phyloP scores from a whole-genome alignment of 192 early-diverging fungal species.

The Podila horticola region DNA sequence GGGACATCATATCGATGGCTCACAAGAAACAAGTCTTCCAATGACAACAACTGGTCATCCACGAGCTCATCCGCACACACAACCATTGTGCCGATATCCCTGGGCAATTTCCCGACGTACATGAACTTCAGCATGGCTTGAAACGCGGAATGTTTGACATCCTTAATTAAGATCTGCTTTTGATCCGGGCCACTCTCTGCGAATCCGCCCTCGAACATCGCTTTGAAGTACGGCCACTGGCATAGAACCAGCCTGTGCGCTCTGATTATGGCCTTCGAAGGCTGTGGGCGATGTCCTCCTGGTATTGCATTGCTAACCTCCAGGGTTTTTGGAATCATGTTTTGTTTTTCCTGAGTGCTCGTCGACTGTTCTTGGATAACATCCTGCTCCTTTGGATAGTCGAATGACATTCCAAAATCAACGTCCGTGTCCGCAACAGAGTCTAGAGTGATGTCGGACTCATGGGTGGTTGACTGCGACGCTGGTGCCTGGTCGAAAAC shows the following conservation, averaged over 20 bases:
- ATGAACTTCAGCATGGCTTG: background rate
- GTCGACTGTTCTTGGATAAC: too few relatives aligned
- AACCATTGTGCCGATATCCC: background rate
- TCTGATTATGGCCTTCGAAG: too few relatives aligned
- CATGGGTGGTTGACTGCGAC: too few relatives aligned
- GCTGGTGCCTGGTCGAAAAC: too few relatives aligned
- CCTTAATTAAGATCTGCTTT: background rate
- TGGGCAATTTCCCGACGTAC: background rate
- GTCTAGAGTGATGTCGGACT: too few relatives aligned
- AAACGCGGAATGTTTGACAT: background rate
- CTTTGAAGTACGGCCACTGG: background rate
- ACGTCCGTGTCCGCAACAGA: too few relatives aligned
- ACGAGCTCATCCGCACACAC: background rate
- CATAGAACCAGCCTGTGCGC: background rate
- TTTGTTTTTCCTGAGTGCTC: too few relatives aligned
- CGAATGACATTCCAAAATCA: too few relatives aligned
- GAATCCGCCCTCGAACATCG: background rate
- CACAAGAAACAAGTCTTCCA: background rate
- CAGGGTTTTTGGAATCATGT: too few relatives aligned
- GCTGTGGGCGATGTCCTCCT: too few relatives aligned
- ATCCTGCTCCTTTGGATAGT: too few relatives aligned
- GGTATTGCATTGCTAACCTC: too few relatives aligned
- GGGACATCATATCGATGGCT: background rate
- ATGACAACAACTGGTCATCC: background rate
- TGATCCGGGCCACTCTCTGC: background rate